These are phyloP conservation scores for Lasiodiplodia sp. DNA, from an alignment of 2,329 filamentous ascomycete genomes.

Conservation along the genomic window DNA sequence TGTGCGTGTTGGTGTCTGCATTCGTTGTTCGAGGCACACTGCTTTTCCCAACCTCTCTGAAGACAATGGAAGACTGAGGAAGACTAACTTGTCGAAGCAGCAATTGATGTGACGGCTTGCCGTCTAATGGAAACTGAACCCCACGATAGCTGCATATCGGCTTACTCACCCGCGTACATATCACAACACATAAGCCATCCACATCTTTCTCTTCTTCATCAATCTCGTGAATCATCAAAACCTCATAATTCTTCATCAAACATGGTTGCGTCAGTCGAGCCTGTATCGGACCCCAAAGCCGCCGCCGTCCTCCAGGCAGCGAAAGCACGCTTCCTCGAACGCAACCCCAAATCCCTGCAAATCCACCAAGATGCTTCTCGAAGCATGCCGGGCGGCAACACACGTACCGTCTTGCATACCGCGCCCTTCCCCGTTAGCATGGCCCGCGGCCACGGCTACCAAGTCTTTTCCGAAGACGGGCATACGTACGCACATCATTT, in stretches of 20 bases:
- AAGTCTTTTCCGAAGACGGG: slow-evolving; percentile 43
- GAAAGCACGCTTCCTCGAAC: slow-evolving; percentile 33
- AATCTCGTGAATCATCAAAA: background rate
- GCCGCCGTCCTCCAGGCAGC: slow-evolving; percentile 36
- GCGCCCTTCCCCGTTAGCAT: slow-evolving; percentile 48
- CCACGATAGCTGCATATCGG: background rate
- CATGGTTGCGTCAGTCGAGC: background rate
- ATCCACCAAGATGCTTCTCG: slow-evolving; percentile 41
- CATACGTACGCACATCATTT: slow-evolving; percentile 33
- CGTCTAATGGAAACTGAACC: slow-evolving; percentile 21
- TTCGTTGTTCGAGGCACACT: background rate
- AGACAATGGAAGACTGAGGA: background rate
- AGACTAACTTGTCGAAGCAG: background rate
- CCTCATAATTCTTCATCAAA: background rate
- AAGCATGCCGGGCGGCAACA: slow-evolving; percentile 50
- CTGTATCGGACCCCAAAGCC: background rate
- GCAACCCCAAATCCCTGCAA: slow-evolving; percentile 37
- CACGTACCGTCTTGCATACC: slow-evolving; percentile 46
- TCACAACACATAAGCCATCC: background rate
- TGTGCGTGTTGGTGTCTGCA: background rate
- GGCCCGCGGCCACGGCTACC: slow-evolving; percentile 38
- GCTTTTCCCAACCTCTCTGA: background rate
- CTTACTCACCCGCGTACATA: background rate
- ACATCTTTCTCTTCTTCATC: background rate
- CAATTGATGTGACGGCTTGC: slow-evolving; percentile 19